Evolutionary conservation across 2,329 filamentous ascomycete genomes (phyloP), one percentile per base, ranked within the genome.

Genomic region (Elsinoe fawcettii): DNA sequence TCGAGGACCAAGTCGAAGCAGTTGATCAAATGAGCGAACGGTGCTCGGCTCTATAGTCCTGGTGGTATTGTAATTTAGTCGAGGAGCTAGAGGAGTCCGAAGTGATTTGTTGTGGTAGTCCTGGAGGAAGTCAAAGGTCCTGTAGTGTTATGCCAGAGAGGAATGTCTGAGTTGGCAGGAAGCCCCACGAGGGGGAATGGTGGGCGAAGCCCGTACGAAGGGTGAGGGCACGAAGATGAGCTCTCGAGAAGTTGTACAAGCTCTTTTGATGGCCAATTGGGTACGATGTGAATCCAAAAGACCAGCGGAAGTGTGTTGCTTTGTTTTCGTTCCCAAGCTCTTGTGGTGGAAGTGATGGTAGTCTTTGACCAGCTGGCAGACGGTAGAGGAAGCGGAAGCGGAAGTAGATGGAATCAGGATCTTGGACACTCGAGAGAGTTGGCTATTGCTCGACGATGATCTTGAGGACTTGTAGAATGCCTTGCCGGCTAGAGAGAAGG

Each of bases 161-260:
- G 32, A 25, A 27, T 25, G 16, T 39, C 25, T n/a, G 25, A 36
- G 49, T 36, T 53, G 49, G 49, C 16, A 53, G 34, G 49, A 53
- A 51, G 49, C 34, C 49, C 49, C 49, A 32, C 49, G 49, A 53
- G 30, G 30, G 49, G 49, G 49, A 39, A 39, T 37, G 49, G 32
- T 53, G 49, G 49, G 49, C 49, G 7, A 8, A 37, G 49, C 49
- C 49, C 49, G 49, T 8, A 22, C 16, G 32, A 37, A 22, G 49
- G 16, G 23, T 7, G 44, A 16, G 22, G 22, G 30, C 20, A 18
- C n/a, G 46, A 32, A 18, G 46, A 51, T 51, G 20, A 51, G 46
- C 46, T 16, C 25, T 51, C 46, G 7, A 34, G 27, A 51, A 14
- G 46, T 20, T 5, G 25, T 18, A 11, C 25, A 16, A 34, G 46